phyloP scores from a whole-genome alignment of 306 rosid species.

The Quercus alba region DNA sequence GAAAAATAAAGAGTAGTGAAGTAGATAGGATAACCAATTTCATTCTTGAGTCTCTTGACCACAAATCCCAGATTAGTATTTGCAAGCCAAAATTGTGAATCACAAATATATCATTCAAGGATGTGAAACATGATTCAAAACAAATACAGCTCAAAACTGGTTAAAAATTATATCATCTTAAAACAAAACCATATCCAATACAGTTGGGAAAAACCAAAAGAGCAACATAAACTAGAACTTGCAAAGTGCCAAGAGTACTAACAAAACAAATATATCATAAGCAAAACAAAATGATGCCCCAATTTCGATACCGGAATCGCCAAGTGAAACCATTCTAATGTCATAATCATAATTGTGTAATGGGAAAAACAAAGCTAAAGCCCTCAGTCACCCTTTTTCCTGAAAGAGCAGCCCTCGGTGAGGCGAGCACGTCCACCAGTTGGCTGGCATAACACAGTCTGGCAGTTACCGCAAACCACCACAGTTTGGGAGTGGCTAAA shows the following conservation, averaged over 20 bases:
- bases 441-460: conserved; percentile 52
- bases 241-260: background rate
- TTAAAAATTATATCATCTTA: background rate
- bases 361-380: background rate
- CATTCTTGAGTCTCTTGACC: background rate
- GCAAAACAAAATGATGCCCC: background rate
- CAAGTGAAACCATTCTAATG: background rate
- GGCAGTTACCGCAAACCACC: conserved; percentile 55
- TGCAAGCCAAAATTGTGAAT: background rate
- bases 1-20: background rate
- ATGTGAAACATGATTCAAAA: background rate
- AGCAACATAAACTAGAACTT: background rate
- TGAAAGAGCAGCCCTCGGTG: conserved; percentile 57
- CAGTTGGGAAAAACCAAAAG: background rate
- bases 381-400: conserved; percentile 49
- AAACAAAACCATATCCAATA: background rate
- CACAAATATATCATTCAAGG: background rate
- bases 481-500: conserved; percentile 55
- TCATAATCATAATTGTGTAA: background rate
- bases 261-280: background rate
- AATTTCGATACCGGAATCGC: background rate
- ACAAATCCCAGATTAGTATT: background rate
- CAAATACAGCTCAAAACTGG: background rate
- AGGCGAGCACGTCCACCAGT: conserved; percentile 49
- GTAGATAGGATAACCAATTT: background rate